These are phyloP conservation scores for Pleurotus tuber-regium DNA, from an alignment of 768 basidiomycete species.

Conservation along the genomic window DNA sequence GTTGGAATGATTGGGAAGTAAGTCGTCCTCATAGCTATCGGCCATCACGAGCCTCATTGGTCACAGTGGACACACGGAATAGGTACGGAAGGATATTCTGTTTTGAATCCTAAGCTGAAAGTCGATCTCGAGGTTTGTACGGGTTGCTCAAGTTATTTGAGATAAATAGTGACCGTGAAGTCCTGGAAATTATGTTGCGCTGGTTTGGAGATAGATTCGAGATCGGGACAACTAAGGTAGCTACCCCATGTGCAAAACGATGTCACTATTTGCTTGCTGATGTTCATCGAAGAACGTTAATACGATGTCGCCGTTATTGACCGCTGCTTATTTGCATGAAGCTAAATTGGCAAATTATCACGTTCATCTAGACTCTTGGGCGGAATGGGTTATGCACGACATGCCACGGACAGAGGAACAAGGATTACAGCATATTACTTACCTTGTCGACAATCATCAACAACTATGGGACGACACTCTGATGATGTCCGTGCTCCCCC, in stretches of 20 bases:
- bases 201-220: constrained; percentile 52
- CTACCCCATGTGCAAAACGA: background rate
- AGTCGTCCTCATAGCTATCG: too few species aligned
- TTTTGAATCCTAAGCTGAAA: background rate
- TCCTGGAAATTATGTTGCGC: constrained; percentile 37
- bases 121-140: constrained; percentile 31
- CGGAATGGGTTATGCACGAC: constrained; percentile 49
- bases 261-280: background rate
- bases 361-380: constrained; percentile 46
- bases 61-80: constrained; percentile 43
- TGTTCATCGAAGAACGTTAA: constrained; percentile 45
- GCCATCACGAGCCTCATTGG: too few species aligned
- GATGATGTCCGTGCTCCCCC: constrained; percentile 57
- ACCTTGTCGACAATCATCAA: constrained; percentile 37
- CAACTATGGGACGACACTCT: constrained; percentile 59
- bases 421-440: constrained; percentile 48
- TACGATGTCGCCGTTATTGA: constrained; percentile 52
- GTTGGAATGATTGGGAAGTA: constrained; percentile 57
- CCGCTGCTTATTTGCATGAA: constrained; percentile 42
- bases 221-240: constrained; percentile 47
- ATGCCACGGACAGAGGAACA: constrained; percentile 45
- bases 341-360: constrained; percentile 29
- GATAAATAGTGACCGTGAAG: constrained; percentile 33
- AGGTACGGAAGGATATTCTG: constrained; percentile 21
- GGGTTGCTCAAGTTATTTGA: constrained; percentile 39